Evolutionary conservation across 306 rosid species (phyloP).

Genomic region (Vachellia collinsii): DNA sequence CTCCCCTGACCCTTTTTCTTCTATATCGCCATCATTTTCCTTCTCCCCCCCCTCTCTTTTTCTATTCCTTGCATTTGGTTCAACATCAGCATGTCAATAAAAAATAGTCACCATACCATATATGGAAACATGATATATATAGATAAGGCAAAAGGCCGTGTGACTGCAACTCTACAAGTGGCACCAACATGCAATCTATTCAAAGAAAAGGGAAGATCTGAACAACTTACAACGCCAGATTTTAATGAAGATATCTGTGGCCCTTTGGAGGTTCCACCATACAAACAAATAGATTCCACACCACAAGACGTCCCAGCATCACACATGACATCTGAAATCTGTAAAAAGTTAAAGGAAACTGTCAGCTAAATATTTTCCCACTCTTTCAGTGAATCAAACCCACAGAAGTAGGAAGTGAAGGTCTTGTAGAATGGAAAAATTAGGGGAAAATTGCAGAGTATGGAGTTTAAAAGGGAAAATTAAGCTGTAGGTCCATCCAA

Average conservation of each 20-base stretch:
- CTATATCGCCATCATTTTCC: background rate
- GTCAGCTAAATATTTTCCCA: constrained; percentile 11
- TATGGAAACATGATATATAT: background rate
- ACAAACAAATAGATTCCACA: constrained; percentile 73
- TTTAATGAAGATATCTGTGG: constrained; percentile 80
- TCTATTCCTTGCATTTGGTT: background rate
- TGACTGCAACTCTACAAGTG: constrained; percentile 27
- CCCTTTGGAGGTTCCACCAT: constrained; percentile 93
- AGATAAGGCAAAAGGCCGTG: background rate
- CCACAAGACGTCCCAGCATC: constrained; percentile 88
- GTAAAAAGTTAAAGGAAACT: constrained; percentile 39
- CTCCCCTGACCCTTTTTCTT: background rate
- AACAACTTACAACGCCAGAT: constrained; percentile 85
- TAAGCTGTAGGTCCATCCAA: background rate
- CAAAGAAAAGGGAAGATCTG: constrained; percentile 34
- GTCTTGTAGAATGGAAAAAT: background rate
- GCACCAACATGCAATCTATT: constrained; percentile 25
- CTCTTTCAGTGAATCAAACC: constrained; percentile 13
- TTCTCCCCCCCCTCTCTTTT: background rate
- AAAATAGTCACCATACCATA: background rate
- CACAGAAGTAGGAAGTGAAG: background rate
- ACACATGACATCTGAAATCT: constrained; percentile 88
- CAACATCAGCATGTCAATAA: background rate
- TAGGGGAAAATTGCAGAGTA: background rate
- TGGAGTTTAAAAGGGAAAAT: background rate